Conservation (phyloP, 306 rosid species). For the Luffa aegyptiaca region DNA sequence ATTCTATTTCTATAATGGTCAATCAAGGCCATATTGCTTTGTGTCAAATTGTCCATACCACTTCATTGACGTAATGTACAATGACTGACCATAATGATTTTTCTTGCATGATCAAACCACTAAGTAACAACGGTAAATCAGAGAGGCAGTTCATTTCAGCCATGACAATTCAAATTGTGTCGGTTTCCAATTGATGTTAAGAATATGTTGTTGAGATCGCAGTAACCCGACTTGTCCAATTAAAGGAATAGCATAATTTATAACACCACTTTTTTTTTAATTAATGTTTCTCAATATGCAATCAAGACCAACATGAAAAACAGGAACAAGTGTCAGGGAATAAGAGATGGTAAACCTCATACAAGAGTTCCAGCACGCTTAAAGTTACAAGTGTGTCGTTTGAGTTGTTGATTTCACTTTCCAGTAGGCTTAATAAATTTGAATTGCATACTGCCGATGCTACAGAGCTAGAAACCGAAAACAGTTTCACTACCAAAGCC, state of each 20-base stretch:
- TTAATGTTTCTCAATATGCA: not conserved
- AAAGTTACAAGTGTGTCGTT: conserved; percentile 68
- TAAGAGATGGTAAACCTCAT: conserved; percentile 52
- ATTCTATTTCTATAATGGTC: not conserved
- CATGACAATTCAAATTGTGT: not conserved
- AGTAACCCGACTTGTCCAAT: not conserved
- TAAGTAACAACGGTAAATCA: not conserved
- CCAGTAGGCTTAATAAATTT: conserved; percentile 57
- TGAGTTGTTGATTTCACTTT: conserved; percentile 58
- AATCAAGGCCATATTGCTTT: not conserved
- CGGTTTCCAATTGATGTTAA: not conserved
- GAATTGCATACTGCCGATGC: conserved; percentile 53
- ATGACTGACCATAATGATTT: not conserved
- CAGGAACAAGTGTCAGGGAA: not conserved
- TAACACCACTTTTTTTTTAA: not conserved
- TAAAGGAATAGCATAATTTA: not conserved
- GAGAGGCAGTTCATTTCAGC: not conserved
- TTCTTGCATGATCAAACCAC: not conserved
- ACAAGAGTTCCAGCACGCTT: conserved; percentile 82
- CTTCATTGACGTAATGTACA: not conserved
- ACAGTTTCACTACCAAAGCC: conserved; percentile 83
- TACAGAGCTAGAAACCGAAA: conserved; percentile 59
- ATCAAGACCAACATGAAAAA: not conserved
- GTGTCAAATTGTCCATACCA: not conserved
- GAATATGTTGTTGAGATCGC: not conserved